Percentiles rank a stretch among this genome's conserved stretches.
These are phyloP conservation scores for Daldinia concentrica DNA, from an alignment of 495 filamentous ascomycete species.

Conservation along the genomic window DNA sequence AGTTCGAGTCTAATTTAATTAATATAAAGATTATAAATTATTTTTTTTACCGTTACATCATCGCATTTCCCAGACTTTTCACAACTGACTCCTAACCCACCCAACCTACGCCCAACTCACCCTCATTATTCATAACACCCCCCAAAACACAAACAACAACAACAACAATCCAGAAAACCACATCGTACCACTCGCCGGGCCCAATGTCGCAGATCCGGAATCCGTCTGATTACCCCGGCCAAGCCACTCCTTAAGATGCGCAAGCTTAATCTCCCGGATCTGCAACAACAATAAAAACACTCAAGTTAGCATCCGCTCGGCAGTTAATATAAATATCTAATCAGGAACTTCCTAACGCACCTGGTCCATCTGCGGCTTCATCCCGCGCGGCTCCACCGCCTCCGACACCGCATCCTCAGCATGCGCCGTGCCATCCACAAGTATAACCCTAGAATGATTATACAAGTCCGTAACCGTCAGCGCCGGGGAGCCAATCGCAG, in stretches of 20 bases:
- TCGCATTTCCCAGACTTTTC: background rate
- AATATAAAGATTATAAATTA: background rate
- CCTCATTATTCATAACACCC: slow-evolving; percentile 3
- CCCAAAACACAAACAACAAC: background rate
- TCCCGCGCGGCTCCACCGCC: slow-evolving; percentile 22
- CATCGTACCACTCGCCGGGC: background rate
- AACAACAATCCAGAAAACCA: slow-evolving; percentile 6
- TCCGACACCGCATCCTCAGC: slow-evolving; percentile 37
- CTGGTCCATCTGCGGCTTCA: slow-evolving; percentile 32
- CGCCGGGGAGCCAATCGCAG: slow-evolving; percentile 34
- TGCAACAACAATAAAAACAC: background rate
- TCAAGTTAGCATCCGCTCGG: background rate
- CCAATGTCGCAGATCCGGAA: background rate
- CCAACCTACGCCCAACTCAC: background rate
- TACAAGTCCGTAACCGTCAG: slow-evolving; percentile 17
- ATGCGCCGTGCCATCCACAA: slow-evolving; percentile 26
- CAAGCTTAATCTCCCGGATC: slow-evolving; percentile 33
- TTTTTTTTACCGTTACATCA: background rate
- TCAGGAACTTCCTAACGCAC: background rate
- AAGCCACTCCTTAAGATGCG: slow-evolving; percentile 35
- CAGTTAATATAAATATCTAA: background rate
- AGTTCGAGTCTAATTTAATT: background rate
- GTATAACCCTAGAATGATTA: slow-evolving; percentile 33
- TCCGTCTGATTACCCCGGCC: slow-evolving; percentile 26
- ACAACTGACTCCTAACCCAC: background rate